These are phyloP conservation scores for Graphiopsis chlorocephala DNA, from an alignment of 2,329 filamentous ascomycete species.

Conservation along the genomic window DNA sequence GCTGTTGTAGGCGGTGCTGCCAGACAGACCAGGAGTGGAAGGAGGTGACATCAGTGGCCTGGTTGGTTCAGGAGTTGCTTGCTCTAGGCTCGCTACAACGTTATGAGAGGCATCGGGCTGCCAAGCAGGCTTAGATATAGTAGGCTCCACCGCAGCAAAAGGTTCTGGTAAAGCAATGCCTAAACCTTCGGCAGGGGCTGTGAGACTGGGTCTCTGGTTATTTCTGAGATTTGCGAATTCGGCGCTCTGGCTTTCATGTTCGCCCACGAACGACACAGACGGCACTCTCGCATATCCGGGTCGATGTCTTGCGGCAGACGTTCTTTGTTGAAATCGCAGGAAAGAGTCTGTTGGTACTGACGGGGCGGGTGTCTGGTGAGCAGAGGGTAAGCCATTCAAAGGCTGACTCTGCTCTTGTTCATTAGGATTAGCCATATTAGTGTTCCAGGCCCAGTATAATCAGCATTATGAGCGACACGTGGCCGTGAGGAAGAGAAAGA, in stretches of 20 bases:
- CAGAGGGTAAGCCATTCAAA: neutral
- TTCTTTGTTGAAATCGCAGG: neutral
- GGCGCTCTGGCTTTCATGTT: slow-evolving; percentile 34
- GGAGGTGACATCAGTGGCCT: slow-evolving; percentile 24
- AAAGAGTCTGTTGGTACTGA: slow-evolving; percentile 1
- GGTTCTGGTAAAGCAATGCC: slow-evolving; percentile 29
- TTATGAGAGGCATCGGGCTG: neutral
- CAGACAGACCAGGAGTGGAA: slow-evolving; percentile 25
- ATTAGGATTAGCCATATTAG: neutral
- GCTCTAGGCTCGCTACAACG: neutral
- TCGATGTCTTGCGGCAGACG: slow-evolving; percentile 27
- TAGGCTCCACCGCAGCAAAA: neutral
- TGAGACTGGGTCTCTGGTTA: slow-evolving; percentile 20
- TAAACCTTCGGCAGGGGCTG: slow-evolving; percentile 30
- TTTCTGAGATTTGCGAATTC: slow-evolving; percentile 31
- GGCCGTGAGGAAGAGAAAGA: neutral
- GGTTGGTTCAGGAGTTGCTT: slow-evolving; percentile 19
- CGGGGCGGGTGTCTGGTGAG: neutral
- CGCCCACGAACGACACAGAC: slow-evolving; percentile 36
- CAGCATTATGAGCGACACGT: neutral
- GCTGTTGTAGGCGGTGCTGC: slow-evolving; percentile 25
- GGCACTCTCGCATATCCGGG: slow-evolving; percentile 37
- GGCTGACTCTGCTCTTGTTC: slow-evolving; percentile 1
- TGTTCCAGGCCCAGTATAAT: neutral
- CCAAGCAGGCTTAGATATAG: neutral